Evolutionary conservation across 2,329 filamentous ascomycete species (phyloP).

Genomic region (Fusarium fujikuroi): DNA sequence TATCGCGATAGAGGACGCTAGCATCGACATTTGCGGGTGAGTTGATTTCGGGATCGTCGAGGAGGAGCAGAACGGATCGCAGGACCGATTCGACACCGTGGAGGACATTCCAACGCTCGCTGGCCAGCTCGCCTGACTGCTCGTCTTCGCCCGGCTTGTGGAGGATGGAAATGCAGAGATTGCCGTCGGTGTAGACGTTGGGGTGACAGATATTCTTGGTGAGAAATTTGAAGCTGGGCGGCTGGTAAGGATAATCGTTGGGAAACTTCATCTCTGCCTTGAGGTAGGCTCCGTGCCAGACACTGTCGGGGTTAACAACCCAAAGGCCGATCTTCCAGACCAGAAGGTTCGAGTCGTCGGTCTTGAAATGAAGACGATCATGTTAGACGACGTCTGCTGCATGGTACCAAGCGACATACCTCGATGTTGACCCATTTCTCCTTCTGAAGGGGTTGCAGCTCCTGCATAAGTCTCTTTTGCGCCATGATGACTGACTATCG

Average conservation of each 20-base stretch:
- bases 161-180: conserved; percentile 95
- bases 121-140: conserved; percentile 89
- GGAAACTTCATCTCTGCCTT: conserved; percentile 90
- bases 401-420: conserved; percentile 58
- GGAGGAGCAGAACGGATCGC: conserved; percentile 88
- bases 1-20: conserved; percentile 83
- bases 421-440: conserved; percentile 96
- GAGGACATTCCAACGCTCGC: conserved; percentile 92
- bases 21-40: conserved; percentile 97
- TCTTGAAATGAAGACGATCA: conserved; percentile 60
- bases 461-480: conserved; percentile 86
- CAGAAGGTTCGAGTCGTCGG: conserved; percentile 85
- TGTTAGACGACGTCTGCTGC: conserved; percentile 3
- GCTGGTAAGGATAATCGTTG: conserved; percentile 87
- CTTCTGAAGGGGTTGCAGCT: conserved; percentile 82
- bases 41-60: conserved; percentile 93
- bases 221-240: conserved; percentile 88
- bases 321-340: conserved; percentile 90
- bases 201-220: conserved; percentile 83
- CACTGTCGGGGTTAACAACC: conserved; percentile 90
- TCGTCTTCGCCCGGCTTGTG: conserved; percentile 91
- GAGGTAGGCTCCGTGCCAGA: conserved; percentile 94
- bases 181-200: conserved; percentile 91
- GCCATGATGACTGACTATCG: conserved; percentile 51
- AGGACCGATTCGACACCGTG: conserved; percentile 96